Evolutionary conservation across 2,329 filamentous ascomycete genomes (phyloP).

Genomic region (Epichloe brachyelytri): DNA sequence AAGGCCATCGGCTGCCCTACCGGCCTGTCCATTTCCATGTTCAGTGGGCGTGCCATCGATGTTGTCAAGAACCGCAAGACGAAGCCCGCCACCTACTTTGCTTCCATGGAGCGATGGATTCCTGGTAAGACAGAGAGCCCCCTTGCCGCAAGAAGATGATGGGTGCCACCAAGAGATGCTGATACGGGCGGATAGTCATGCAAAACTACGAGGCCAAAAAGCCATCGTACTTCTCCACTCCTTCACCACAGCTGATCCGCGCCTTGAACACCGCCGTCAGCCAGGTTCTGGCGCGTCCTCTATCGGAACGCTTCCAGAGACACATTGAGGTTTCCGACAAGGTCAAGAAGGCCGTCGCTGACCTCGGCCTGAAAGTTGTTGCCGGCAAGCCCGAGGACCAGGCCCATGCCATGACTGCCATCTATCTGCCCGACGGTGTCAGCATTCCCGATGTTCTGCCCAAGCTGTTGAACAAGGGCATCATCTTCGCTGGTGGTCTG

Average conservation of each 20-base stretch:
- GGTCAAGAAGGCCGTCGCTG: conserved; percentile 71
- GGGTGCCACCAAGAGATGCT: neutral
- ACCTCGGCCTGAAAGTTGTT: conserved; percentile 77
- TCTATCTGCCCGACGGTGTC: conserved; percentile 80
- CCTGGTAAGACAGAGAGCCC: conserved; percentile 47
- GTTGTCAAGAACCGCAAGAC: conserved; percentile 68
- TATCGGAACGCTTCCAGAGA: conserved; percentile 69
- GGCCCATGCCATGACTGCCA: conserved; percentile 95
- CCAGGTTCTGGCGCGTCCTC: conserved; percentile 70
- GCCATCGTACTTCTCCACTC: conserved; percentile 94
- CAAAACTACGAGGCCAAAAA: conserved; percentile 98
- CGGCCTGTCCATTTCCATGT: conserved; percentile 87
- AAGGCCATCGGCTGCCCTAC: conserved; percentile 91
- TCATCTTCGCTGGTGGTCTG: conserved; percentile 88
- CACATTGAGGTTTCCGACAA: conserved; percentile 71
- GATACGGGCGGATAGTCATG: conserved; percentile 54
- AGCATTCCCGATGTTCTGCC: conserved; percentile 74
- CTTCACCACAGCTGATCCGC: conserved; percentile 84
- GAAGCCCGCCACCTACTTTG: conserved; percentile 80
- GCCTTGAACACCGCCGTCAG: conserved; percentile 80
- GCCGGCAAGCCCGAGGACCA: conserved; percentile 79
- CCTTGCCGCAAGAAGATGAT: no score
- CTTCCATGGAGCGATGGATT: conserved; percentile 93
- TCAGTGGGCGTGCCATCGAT: conserved; percentile 77
- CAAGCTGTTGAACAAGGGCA: conserved; percentile 70